phyloP scores from a whole-genome alignment of 176 grass and related monocot genomes.

The Cenchrus americanus region DNA sequence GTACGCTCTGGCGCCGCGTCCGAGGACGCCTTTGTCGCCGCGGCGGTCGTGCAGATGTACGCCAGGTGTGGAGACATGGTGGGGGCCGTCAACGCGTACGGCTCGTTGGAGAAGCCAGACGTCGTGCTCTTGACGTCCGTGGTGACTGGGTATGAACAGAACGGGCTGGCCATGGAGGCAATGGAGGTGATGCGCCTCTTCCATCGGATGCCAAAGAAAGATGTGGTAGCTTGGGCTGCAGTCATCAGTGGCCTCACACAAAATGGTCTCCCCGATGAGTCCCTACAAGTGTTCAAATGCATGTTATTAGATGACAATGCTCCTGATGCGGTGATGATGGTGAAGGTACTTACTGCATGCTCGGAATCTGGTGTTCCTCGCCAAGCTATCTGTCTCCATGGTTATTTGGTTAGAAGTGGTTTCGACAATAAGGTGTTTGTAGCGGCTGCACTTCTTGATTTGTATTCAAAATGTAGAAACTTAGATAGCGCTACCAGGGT shows the following conservation, averaged over 20 bases:
- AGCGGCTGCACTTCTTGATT: constrained; percentile 53
- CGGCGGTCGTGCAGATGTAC: too few relatives aligned
- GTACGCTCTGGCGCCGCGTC: too few relatives aligned
- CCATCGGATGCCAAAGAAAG: constrained; percentile 66
- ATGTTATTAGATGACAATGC: constrained; percentile 50
- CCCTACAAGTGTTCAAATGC: constrained; percentile 47
- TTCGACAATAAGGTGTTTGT: constrained; percentile 61
- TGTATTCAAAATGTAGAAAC: constrained; percentile 70
- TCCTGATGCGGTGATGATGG: constrained; percentile 63
- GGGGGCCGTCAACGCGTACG: too few relatives aligned
- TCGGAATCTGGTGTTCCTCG: constrained; percentile 41
- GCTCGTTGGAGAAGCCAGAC: too few relatives aligned
- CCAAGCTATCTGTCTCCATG: constrained; percentile 64
- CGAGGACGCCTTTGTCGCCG: too few relatives aligned
- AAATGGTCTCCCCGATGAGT: not conserved
- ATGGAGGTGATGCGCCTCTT: constrained; percentile 58
- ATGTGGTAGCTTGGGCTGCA: constrained; percentile 64
- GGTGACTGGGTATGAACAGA: constrained; percentile 64
- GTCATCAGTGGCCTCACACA: constrained; percentile 61
- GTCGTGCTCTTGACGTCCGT: constrained; percentile 55
- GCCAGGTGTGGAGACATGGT: too few relatives aligned
- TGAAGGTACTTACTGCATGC: constrained; percentile 62
- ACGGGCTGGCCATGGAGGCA: constrained; percentile 51
- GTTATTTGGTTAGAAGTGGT: constrained; percentile 60
- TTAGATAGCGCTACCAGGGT: constrained; percentile 47